Percentiles rank a stretch among this genome's conserved stretches.
Evolutionary conservation across 148 eudicot species (phyloP).

Genomic region (Rhododendron molle): DNA sequence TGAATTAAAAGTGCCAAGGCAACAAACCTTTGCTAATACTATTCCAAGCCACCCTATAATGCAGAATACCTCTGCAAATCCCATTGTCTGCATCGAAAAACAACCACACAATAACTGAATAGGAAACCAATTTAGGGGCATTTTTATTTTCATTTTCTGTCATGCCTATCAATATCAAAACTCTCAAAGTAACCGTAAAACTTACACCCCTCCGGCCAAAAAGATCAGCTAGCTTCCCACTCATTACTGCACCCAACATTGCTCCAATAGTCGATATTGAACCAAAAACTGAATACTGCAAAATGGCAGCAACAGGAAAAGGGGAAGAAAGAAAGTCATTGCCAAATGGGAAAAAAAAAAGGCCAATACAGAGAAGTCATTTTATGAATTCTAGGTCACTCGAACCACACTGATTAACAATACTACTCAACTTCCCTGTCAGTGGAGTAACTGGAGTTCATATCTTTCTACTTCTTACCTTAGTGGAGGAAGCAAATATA

Average conservation of each 20-base stretch:
- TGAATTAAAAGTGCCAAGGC: not conserved
- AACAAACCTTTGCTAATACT: slow-evolving; percentile 47
- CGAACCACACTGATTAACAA: no score
- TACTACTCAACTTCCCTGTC: no score
- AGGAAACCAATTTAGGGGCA: not conserved
- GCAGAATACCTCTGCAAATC: slow-evolving; percentile 55
- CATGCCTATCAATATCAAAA: not conserved
- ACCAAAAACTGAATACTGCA: slow-evolving; percentile 74
- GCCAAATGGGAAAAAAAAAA: not conserved
- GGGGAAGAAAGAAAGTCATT: not conserved
- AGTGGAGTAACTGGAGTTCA: no score
- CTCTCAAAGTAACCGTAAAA: slow-evolving; percentile 1
- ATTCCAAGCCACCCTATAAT: slow-evolving; percentile 62
- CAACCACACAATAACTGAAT: not conserved
- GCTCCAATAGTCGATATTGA: slow-evolving; percentile 71
- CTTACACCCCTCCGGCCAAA: slow-evolving; percentile 70
- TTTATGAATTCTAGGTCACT: not conserved
- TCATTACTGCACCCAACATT: slow-evolving; percentile 59
- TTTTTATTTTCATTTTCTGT: not conserved
- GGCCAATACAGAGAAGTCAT: no score
- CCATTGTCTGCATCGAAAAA: slow-evolving; percentile 52
- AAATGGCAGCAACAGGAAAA: not conserved
- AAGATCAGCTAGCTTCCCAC: slow-evolving; percentile 66
- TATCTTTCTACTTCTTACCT: no score
- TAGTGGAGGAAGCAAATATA: no score